Evolutionary conservation across 1,284 basidiomycete species (phyloP).

Genomic region (Malassezia furfur): DNA sequence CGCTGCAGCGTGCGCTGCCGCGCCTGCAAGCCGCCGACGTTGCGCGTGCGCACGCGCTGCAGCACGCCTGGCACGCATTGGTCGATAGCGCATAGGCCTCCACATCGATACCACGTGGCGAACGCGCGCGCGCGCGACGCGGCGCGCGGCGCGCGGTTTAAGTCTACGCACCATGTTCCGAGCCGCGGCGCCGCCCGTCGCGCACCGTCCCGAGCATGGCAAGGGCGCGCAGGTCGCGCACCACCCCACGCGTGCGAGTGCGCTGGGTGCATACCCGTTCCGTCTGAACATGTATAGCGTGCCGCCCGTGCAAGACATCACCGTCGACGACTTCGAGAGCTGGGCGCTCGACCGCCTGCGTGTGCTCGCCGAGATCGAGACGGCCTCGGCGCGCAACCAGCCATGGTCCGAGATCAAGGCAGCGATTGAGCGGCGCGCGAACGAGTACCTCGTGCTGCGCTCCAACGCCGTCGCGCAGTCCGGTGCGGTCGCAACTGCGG

Average conservation of each 20-base stretch:
- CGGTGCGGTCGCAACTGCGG: constrained; percentile 45
- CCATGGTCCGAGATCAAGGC: constrained; percentile 65
- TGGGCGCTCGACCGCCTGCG: constrained; percentile 77
- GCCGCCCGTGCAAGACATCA: constrained; percentile 81
- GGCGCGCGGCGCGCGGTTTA: neutral
- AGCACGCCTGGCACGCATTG: constrained; percentile 8
- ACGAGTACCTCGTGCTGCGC: constrained; percentile 65
- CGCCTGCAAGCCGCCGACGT: neutral
- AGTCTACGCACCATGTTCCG: constrained; percentile 13
- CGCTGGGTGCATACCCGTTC: constrained; percentile 26
- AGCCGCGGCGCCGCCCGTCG: constrained; percentile 3
- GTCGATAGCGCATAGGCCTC: constrained; percentile 1
- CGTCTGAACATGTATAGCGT: constrained; percentile 58
- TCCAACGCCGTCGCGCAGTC: constrained; percentile 54
- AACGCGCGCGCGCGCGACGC: neutral
- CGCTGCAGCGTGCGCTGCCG: constrained; percentile 5
- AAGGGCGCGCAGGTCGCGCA: constrained; percentile 20
- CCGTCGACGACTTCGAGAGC: constrained; percentile 89
- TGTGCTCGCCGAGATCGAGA: constrained; percentile 88
- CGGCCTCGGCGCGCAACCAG: constrained; percentile 73
- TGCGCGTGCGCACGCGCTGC: constrained; percentile 4
- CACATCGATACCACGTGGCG: constrained; percentile 3
- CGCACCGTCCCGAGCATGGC: neutral
- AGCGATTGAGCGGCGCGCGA: constrained; percentile 58
- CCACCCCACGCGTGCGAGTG: constrained; percentile 20